phyloP scores from a whole-genome alignment of 495 filamentous ascomycete species.

The Pseudevernia furfuracea region DNA sequence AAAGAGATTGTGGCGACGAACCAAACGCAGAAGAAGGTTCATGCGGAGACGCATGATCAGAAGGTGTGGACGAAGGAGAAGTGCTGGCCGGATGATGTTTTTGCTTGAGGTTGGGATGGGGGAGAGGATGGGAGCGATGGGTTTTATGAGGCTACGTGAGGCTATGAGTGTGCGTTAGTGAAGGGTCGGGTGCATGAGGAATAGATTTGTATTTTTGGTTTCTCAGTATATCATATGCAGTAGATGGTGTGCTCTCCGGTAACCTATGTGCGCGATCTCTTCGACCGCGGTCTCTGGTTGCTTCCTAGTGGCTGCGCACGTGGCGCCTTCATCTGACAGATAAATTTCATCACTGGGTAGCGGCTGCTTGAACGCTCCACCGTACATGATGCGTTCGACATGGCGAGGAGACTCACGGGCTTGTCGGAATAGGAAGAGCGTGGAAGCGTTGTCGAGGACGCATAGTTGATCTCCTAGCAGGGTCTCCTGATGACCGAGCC shows the following conservation, averaged over 20 bases:
- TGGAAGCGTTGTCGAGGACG: not conserved
- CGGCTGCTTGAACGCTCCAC: not conserved
- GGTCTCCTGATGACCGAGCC: not conserved
- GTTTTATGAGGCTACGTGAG: not conserved
- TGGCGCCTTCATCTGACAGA: not conserved
- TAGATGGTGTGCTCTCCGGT: not conserved
- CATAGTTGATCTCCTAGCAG: not conserved
- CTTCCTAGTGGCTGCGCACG: not conserved
- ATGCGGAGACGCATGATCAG: conserved; percentile 34
- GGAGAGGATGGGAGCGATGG: not conserved
- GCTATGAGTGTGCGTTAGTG: not conserved
- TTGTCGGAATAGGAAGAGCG: not conserved
- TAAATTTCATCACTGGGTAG: not conserved
- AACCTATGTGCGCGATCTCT: not conserved
- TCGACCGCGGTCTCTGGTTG: not conserved
- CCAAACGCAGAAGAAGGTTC: conserved; percentile 31
- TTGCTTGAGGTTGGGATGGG: not conserved
- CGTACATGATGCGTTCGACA: not conserved
- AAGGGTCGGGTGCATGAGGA: not conserved
- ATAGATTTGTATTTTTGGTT: not conserved
- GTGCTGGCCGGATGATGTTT: conserved; percentile 35
- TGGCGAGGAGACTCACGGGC: not conserved
- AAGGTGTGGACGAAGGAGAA: conserved; percentile 38
- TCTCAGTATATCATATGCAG: not conserved
- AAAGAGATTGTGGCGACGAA: conserved; percentile 36